Base-by-base conservation (phyloP, 768 basidiomycete species). In the Gloeopeniophorella convolvens region DNA sequence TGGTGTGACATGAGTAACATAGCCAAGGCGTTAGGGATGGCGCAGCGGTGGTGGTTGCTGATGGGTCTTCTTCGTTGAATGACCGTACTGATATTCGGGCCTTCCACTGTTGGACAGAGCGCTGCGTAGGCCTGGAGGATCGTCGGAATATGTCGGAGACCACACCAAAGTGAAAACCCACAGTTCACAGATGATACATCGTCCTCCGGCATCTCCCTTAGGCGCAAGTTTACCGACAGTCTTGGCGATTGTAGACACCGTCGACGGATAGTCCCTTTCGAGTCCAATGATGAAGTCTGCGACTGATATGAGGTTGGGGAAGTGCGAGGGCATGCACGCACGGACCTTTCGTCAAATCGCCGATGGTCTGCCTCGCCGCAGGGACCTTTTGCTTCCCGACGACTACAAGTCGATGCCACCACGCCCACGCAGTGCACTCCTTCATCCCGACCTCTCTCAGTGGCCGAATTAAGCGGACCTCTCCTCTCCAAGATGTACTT, bases 191-290 rank as follows among this genome's bases (percentile, higher is more conserved):
- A 89, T 62, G 11, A 75, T 58, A 61, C 89, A 91, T 6, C 57
- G 60, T 0, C 69, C 71, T 7, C 65, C 65, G 0, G 78, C 67
- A 3, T 66, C 70, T 45, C 75, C 65, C 62, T 85, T 89, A 0
- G 89, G 80, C 8, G 80, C 74, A 23, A 92, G 66, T 65, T 92
- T 92, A 5, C 74, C 80, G 59, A 85, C 88, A 1, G 89, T 91
- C 30, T 85, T 78, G 20, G 80, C 80, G 42, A 92, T 85, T 0
- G 89, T 81, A 7, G 87, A 89, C 10, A 91, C 89, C 0, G 89
- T 92, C 0, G 89, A 88, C 3, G 89, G 89, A 63, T 85, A 92
- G 63, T 90, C 82, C 43, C 75, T 78, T 65, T 92, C 89, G 24
- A 92, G 62, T 2, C 87, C 83, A 16, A 84, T 66, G 49, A 92